These are phyloP conservation scores for Fusarium tupiense DNA, from an alignment of 2,329 filamentous ascomycete species.

Conservation along the genomic window DNA sequence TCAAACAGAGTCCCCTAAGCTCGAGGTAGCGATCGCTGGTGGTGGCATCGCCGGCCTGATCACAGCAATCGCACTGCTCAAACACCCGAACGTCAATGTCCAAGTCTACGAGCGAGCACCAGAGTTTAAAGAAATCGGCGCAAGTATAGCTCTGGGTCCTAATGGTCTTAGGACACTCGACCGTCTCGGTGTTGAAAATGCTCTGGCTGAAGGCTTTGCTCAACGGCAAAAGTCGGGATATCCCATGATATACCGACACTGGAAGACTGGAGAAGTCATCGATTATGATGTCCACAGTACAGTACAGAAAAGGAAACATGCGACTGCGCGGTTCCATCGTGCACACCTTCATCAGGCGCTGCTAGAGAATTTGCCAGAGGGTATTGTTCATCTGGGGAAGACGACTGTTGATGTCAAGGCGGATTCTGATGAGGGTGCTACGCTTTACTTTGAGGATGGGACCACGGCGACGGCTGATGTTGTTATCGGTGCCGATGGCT, in stretches of 20 bases:
- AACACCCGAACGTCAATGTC: constrained; percentile 54
- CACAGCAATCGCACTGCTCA: constrained; percentile 56
- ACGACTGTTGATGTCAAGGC: background rate
- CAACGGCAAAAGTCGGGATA: background rate
- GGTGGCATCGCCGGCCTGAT: constrained; percentile 62
- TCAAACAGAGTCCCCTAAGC: background rate
- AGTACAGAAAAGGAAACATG: background rate
- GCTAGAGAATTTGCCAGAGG: background rate
- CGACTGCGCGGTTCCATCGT: background rate
- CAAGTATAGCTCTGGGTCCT: constrained; percentile 60
- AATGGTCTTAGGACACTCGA: constrained; percentile 61
- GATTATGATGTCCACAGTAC: background rate
- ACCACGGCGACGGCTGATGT: constrained; percentile 55
- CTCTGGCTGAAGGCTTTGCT: background rate
- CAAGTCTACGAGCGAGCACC: constrained; percentile 61
- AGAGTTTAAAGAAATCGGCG: constrained; percentile 47
- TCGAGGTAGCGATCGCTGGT: constrained; percentile 55
- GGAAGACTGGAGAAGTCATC: background rate
- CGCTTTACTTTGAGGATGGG: constrained; percentile 60
- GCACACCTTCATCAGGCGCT: constrained; percentile 46
- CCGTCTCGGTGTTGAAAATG: background rate
- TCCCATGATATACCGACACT: background rate
- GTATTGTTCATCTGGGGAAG: background rate
- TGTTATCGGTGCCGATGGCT: constrained; percentile 62
- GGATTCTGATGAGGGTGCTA: constrained; percentile 54